Evolutionary conservation across 1,139 yeast genomes (phyloP), one percentile per base, ranked within the genome.

Genomic region (Ogataea hybrid): DNA sequence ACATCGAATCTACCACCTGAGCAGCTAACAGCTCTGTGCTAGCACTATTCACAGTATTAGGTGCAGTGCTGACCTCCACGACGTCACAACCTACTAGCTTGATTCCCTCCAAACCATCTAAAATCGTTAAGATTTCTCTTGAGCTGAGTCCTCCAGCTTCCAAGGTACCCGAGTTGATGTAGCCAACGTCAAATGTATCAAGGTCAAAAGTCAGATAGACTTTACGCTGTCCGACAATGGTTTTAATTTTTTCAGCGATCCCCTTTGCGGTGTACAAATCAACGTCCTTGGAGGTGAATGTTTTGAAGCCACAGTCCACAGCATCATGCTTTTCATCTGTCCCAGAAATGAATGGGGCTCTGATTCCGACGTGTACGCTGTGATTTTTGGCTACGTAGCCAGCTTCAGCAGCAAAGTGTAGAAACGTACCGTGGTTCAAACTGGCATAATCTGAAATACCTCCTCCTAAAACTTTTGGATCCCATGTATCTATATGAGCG

Each of bases 401-500:
- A 32, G 73, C 69, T 53, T 77, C 82, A 12, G 75, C 73, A 1
- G 83, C 83, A 54, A 73, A 77, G 54, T 77, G 82, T 35, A 77
- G 62, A 46, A 76, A 77, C 0, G 69, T 64, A 3, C 82, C 83
- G 52, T 77, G 82, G 49, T 76, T 77, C 40, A 77, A 56, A n/a
- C 69, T 62, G 66, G 76, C 71, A 42, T 77, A 77, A 47, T 73
- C 64, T 3, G 77, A 59, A 12, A 76, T 57, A 0, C 74, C 79
- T 1, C 82, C 82, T 1, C 82, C 82, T 21, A 77, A 60, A 4
- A 69, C 68, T 40, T 63, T 58, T 2, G 83, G 83, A 52, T 76
- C 69, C 83, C 83, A 77, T 5, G 82, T 77, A 56, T 77, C 83
- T 25, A 77, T 69, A 54, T 77, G 83, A 27, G 80, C 71, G 52